Conservation (phyloP, 2,329 filamentous ascomycete species). For the Keithomyces neogunnii region DNA sequence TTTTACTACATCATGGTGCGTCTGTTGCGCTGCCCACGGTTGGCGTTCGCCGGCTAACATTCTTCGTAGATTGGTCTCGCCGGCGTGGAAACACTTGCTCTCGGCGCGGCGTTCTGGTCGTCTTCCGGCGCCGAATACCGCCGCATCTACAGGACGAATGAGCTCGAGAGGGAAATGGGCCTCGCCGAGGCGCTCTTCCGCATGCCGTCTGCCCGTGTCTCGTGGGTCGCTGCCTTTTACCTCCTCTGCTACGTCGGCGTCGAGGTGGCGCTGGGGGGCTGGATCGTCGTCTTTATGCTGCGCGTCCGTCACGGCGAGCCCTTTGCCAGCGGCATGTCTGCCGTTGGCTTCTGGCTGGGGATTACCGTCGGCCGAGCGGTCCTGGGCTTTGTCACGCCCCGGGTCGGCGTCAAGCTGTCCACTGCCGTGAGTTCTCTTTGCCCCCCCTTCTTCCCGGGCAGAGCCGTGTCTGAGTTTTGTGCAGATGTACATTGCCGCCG, state of each 20-base stretch:
- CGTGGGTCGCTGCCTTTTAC: conserved; percentile 66
- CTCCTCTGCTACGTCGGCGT: conserved; percentile 68
- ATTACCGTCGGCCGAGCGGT: conserved; percentile 59
- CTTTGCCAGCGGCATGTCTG: conserved; percentile 62
- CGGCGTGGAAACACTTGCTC: conserved; percentile 41
- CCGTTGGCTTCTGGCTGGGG: conserved; percentile 71
- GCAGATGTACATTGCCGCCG: conserved; percentile 55
- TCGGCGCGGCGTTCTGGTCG: conserved; percentile 51
- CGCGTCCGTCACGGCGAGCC: conserved; percentile 54
- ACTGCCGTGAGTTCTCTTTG: conserved; percentile 26
- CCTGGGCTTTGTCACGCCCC: conserved; percentile 63
- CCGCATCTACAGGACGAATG: conserved; percentile 7
- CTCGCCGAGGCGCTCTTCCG: conserved; percentile 28
- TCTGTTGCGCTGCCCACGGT: neutral
- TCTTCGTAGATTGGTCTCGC: conserved; percentile 45
- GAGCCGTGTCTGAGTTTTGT: conserved; percentile 64
- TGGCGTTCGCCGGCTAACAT: neutral
- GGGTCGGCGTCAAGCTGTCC: conserved; percentile 60
- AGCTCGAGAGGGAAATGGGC: conserved; percentile 7
- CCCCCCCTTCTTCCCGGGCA: conserved; percentile 48
- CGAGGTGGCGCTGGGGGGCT: conserved; percentile 59
- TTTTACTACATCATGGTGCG: conserved; percentile 71
- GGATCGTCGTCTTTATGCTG: conserved; percentile 76
- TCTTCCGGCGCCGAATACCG: conserved; percentile 12
- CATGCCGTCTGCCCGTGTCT: conserved; percentile 39